A percentile compares a stretch with the other conserved stretches of the same genome.
Conservation (phyloP, 2,329 filamentous ascomycete genomes). For the Endoconidiophora polonica region DNA sequence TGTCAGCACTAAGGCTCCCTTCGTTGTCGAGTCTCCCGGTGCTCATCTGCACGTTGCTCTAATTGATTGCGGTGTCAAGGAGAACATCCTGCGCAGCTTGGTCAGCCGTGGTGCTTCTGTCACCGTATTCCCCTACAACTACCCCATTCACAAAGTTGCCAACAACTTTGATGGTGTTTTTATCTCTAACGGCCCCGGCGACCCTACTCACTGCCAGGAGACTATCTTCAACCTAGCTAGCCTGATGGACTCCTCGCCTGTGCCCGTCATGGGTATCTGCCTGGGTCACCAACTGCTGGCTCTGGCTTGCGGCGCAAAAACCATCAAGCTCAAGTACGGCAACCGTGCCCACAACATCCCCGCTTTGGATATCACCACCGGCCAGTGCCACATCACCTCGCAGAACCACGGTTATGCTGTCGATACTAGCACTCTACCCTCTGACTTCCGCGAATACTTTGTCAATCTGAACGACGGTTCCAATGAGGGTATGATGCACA, state of each 20-base stretch:
- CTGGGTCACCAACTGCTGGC: slow-evolving; percentile 92
- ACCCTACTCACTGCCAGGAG: slow-evolving; percentile 89
- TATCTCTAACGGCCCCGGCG: slow-evolving; percentile 96
- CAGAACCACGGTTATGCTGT: slow-evolving; percentile 98
- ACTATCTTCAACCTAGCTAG: slow-evolving; percentile 85
- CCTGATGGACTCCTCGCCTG: slow-evolving; percentile 77
- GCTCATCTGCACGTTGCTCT: slow-evolving; percentile 83
- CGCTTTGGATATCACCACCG: slow-evolving; percentile 81
- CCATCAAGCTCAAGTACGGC: slow-evolving; percentile 97
- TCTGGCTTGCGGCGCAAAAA: slow-evolving; percentile 71
- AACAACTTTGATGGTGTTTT: slow-evolving; percentile 97
- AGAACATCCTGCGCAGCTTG: slow-evolving; percentile 94
- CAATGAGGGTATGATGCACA: slow-evolving; percentile 97
- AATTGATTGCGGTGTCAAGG: slow-evolving; percentile 97
- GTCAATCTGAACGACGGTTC: slow-evolving; percentile 94
- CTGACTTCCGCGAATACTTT: slow-evolving; percentile 94
- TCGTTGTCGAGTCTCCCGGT: slow-evolving; percentile 73
- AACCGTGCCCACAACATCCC: slow-evolving; percentile 99
- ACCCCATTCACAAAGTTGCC: slow-evolving; percentile 94
- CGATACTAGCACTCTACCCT: slow-evolving; percentile 63
- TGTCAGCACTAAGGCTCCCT: slow-evolving; percentile 95
- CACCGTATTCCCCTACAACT: slow-evolving; percentile 91
- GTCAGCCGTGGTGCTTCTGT: slow-evolving; percentile 83
- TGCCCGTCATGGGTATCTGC: slow-evolving; percentile 96
- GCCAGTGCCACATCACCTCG: slow-evolving; percentile 94